A percentile compares a stretch with the other conserved stretches of the same genome.
phyloP scores from a whole-genome alignment of 257 asterid genomes.

The Solanum virginianum region DNA sequence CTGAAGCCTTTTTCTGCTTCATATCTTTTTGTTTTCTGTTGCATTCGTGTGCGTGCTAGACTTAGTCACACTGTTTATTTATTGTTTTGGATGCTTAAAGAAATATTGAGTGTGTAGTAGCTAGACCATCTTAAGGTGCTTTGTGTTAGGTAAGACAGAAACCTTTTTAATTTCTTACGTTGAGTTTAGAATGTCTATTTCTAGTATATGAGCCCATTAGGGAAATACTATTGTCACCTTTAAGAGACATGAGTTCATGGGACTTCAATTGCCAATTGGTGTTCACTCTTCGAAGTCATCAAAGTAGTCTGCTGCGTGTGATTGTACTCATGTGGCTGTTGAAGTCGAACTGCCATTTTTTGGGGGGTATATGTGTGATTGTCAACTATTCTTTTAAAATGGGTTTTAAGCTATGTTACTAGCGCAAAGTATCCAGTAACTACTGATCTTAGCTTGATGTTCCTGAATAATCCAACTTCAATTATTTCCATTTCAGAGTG shows the following conservation, averaged over 20 bases:
- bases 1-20: background rate
- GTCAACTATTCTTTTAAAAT: background rate
- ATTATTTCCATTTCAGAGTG: constrained; percentile 49
- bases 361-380: background rate
- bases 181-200: background rate
- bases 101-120: background rate
- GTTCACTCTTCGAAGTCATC: background rate
- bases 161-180: background rate
- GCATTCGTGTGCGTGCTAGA: background rate
- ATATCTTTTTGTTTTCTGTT: background rate
- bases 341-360: background rate
- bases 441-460: background rate
- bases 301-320: background rate
- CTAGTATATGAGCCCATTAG: background rate
- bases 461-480: background rate
- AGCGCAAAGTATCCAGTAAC: background rate
- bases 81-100: background rate
- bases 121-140: background rate
- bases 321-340: background rate
- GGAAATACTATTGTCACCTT: background rate
- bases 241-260: background rate
- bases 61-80: background rate
- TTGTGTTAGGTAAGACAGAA: background rate
- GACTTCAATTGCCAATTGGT: background rate
- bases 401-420: background rate